Percentiles rank a stretch among this genome's conserved stretches.
phyloP scores from a whole-genome alignment of 768 basidiomycete species.

The Panaeolus papilionaceus region DNA sequence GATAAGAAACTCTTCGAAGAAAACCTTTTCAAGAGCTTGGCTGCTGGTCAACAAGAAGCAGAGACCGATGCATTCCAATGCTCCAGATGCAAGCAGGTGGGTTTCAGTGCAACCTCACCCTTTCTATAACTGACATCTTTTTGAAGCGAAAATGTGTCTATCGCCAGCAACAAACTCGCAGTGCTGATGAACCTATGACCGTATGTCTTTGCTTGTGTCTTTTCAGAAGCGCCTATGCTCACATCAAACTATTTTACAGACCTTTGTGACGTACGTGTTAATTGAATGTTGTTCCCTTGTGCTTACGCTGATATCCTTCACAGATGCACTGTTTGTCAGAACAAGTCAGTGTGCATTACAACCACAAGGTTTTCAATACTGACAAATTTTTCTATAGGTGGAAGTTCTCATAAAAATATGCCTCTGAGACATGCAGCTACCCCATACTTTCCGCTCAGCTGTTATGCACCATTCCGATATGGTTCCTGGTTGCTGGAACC shows the following conservation, averaged over 20 bases:
- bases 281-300: slow-evolving; percentile 17
- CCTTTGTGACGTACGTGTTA: slow-evolving; percentile 82
- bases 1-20: slow-evolving; percentile 83
- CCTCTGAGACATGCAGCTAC: not conserved
- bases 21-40: slow-evolving; percentile 90
- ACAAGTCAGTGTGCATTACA: slow-evolving; percentile 44
- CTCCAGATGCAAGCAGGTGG: slow-evolving; percentile 87
- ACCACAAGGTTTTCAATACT: not conserved
- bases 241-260: slow-evolving; percentile 46
- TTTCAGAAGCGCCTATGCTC: slow-evolving; percentile 13
- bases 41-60: slow-evolving; percentile 87
- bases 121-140: slow-evolving; percentile 14
- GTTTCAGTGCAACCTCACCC: slow-evolving; percentile 22
- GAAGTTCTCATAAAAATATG: slow-evolving; percentile 1
- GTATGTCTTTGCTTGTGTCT: slow-evolving; percentile 47
- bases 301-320: not conserved
- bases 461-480: not conserved
- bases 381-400: not conserved
- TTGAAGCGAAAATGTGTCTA: slow-evolving; percentile 84
- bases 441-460: not conserved
- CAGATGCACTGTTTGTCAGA: slow-evolving; percentile 43
- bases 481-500: slow-evolving; percentile 6
- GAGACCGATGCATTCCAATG: slow-evolving; percentile 99
- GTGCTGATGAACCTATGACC: slow-evolving; percentile 99
- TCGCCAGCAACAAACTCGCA: slow-evolving; percentile 95